A percentile compares a stretch with the other conserved stretches of the same genome.
phyloP scores from a whole-genome alignment of 257 asterid genomes.

The Parsonsia alboflavescens region DNA sequence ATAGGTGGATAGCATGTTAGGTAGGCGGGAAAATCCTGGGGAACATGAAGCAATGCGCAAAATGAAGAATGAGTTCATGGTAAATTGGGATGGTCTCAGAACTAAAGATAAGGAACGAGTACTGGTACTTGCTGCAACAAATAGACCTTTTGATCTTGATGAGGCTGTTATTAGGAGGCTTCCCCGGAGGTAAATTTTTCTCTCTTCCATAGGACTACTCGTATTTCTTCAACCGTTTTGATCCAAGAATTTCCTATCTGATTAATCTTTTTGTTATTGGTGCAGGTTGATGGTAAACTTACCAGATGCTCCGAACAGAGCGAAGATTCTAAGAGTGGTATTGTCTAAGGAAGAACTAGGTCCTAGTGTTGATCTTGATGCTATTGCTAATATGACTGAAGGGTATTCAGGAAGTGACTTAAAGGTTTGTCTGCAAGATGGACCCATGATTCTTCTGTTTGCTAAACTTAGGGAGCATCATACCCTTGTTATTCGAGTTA shows the following conservation, averaged over 20 bases:
- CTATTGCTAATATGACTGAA: slow-evolving; percentile 78
- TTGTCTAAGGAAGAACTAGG: slow-evolving; percentile 83
- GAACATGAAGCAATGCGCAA: slow-evolving; percentile 97
- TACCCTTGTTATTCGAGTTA: not conserved
- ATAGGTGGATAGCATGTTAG: slow-evolving; percentile 95
- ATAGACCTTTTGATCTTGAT: slow-evolving; percentile 94
- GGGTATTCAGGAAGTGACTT: slow-evolving; percentile 99
- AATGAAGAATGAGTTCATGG: slow-evolving; percentile 98
- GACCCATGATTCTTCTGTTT: not conserved
- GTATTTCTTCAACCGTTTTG: not conserved
- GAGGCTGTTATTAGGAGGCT: slow-evolving; percentile 92
- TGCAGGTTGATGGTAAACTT: slow-evolving; percentile 86
- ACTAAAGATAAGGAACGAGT: slow-evolving; percentile 91
- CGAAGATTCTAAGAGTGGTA: slow-evolving; percentile 73
- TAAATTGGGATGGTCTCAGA: slow-evolving; percentile 95
- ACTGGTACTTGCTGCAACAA: slow-evolving; percentile 93
- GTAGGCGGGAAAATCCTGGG: slow-evolving; percentile 86
- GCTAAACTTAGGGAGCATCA: not conserved
- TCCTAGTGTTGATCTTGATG: slow-evolving; percentile 66
- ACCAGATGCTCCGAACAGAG: slow-evolving; percentile 91
- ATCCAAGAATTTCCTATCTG: not conserved
- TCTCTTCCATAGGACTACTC: not conserved
- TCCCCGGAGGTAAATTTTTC: slow-evolving; percentile 63
- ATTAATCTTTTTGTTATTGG: slow-evolving; percentile 1
- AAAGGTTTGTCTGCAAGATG: slow-evolving; percentile 43